Evolutionary conservation across 768 basidiomycete species (phyloP).

Genomic region (Termitomyces sp.): DNA sequence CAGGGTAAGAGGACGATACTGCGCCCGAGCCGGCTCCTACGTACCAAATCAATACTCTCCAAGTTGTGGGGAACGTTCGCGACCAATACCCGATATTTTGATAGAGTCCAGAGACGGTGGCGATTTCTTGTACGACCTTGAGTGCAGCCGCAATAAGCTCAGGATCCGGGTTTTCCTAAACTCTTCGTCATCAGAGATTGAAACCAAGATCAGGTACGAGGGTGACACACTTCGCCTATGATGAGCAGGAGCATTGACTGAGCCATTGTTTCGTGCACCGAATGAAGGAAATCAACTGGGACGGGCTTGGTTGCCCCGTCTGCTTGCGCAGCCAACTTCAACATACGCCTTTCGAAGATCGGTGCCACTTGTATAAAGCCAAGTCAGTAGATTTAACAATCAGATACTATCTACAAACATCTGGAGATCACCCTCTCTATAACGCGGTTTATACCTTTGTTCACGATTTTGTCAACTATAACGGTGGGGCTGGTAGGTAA

Average conservation of each 20-base stretch:
- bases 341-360: slow-evolving; percentile 7
- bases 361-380: not conserved
- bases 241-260: slow-evolving; percentile 11
- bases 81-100: slow-evolving; percentile 12
- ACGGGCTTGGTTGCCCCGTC: not conserved
- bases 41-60: slow-evolving; percentile 10
- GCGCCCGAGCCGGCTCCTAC: not conserved
- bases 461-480: slow-evolving; percentile 7
- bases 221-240: slow-evolving; percentile 5
- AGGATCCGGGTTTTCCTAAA: slow-evolving; percentile 4
- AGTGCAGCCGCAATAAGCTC: slow-evolving; percentile 7
- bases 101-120: slow-evolving; percentile 10
- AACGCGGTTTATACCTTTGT: slow-evolving; percentile 5
- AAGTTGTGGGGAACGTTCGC: slow-evolving; percentile 8
- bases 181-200: not conserved
- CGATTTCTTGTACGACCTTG: slow-evolving; percentile 6
- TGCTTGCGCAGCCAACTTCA: slow-evolving; percentile 2
- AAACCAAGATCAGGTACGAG: not conserved
- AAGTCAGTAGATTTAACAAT: no score
- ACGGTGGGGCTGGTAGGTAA: slow-evolving; percentile 5
- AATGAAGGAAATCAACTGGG: slow-evolving; percentile 1
- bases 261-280: slow-evolving; percentile 7
- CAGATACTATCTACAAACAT: not conserved
- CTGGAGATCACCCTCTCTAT: not conserved
- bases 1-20: not conserved